These are phyloP conservation scores for Bipolaris bicolor DNA, from an alignment of 2,329 filamentous ascomycete genomes.

Conservation along the genomic window DNA sequence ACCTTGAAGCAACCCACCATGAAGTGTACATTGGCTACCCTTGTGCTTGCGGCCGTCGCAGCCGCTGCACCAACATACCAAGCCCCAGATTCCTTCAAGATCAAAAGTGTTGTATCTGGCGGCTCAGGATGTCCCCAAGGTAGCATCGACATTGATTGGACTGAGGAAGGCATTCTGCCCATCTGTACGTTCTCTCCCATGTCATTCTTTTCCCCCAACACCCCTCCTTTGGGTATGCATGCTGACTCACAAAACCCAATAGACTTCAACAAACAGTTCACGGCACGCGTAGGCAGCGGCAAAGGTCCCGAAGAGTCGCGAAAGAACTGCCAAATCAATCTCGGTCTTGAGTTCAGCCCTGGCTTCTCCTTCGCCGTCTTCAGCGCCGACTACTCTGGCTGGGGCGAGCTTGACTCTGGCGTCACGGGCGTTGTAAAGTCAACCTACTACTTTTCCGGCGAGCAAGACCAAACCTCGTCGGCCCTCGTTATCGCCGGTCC, in stretches of 20 bases:
- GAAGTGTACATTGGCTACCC: constrained; percentile 33
- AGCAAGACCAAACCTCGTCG: constrained; percentile 33
- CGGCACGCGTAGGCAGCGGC: constrained; percentile 36
- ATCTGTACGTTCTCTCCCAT: constrained; percentile 31
- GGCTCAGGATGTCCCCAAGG: constrained; percentile 47
- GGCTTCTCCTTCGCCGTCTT: constrained; percentile 48
- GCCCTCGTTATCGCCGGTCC: constrained; percentile 49
- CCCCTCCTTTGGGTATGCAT: too few species aligned
- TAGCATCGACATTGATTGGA: constrained; percentile 44
- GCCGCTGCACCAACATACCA: constrained; percentile 26
- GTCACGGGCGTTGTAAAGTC: constrained; percentile 44
- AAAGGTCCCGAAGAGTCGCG: constrained; percentile 36
- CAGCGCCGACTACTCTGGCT: constrained; percentile 46
- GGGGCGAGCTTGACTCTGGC: constrained; percentile 43
- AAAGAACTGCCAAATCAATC: constrained; percentile 49
- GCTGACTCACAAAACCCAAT: neutral
- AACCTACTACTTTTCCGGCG: constrained; percentile 48
- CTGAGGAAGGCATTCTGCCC: constrained; percentile 37
- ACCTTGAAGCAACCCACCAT: constrained; percentile 20
- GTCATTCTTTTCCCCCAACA: too few species aligned
- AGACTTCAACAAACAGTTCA: constrained; percentile 44
- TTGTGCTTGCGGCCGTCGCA: constrained; percentile 33
- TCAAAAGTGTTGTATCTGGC: constrained; percentile 39
- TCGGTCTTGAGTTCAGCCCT: constrained; percentile 40
- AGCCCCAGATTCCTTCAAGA: constrained; percentile 39